Base-by-base conservation (phyloP, 129 eudicot species). In the Centella asiatica region DNA sequence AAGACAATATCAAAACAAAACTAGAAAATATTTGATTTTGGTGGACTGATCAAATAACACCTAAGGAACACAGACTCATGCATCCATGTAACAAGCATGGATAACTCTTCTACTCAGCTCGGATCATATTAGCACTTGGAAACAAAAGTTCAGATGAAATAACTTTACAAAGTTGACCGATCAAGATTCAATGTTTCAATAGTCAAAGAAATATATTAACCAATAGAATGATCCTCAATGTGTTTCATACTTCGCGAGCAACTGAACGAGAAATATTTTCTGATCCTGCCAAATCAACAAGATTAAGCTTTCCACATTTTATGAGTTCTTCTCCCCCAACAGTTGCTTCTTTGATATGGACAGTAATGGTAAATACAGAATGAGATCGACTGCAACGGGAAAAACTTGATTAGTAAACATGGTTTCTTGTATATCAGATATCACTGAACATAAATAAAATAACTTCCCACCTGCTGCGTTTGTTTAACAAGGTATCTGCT, bases 291-390 rank as follows among this genome's bases (percentile, higher is more conserved):
- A 88, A 73, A 77, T 88, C 96, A 72, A 88, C 94, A 70, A 88
- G 96, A 80, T 88, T 88, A 52, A 88, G 96, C 80, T 88, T 88
- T 65, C 96, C 96, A 64, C 83, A 88, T 73, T 85, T 88, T 62
- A 88, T 82, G 71, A 88, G 85, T 54, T 88, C 94, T 66, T 88
- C 96, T 8, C 70, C 80, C 31, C 96, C 94, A 57, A 77, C 66
- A 19, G 75, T 65, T 58, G 77, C 74, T 77, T 88, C 94, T 82
- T 85, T 88, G n/a, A 88, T 71, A 78, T 88, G 82, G 40, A 88
- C 81, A 24, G 85, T 84, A 63, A 88, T 81, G 57, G 86, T 88
- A 67, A 88, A 88, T 51, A 88, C 79, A n/a, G 96, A 81, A 79
- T 88, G 96, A 69, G 96, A 84, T 44, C 96, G 96, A 44, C 94